Evolutionary conservation across 139 green algal genomes (phyloP).

Genomic region (Tetradesmus lagerheimii): DNA sequence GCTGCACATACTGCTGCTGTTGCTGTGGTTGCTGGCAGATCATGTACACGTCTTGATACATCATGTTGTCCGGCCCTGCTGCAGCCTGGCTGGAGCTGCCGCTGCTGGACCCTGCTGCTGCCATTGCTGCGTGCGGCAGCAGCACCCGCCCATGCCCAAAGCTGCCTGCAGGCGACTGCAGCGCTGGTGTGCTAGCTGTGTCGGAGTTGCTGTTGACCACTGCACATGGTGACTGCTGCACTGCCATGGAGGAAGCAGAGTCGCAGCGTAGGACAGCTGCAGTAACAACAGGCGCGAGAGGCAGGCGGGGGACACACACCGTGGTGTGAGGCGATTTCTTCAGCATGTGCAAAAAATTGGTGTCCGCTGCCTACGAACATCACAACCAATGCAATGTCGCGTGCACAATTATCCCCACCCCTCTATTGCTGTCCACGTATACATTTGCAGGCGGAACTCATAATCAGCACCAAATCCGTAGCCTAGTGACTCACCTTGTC

Average conservation of each 20-base stretch:
- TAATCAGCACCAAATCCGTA: not conserved
- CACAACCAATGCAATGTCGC: not conserved
- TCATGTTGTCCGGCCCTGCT: not conserved
- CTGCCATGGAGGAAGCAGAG: constrained; percentile 48
- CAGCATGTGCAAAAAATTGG: no score
- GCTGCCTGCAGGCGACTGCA: constrained; percentile 1
- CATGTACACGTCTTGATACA: not conserved
- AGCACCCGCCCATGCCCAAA: not conserved
- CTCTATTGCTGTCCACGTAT: no score
- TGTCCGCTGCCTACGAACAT: no score
- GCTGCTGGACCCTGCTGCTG: not conserved
- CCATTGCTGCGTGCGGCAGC: not conserved
- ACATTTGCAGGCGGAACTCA: not conserved
- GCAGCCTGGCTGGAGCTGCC: not conserved
- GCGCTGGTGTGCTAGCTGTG: not conserved
- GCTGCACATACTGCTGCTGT: not conserved
- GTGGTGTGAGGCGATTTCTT: no score
- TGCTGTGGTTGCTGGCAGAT: not conserved
- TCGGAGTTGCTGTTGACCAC: not conserved
- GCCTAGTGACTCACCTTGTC: not conserved
- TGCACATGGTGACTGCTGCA: not conserved
- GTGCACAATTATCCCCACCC: no score
- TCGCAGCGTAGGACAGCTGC: constrained; percentile 50
- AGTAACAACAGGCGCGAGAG: not conserved
- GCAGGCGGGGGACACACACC: no score